Evolutionary conservation across 1,284 basidiomycete species (phyloP).

Genomic region (Stygiomarasmius scandens): DNA sequence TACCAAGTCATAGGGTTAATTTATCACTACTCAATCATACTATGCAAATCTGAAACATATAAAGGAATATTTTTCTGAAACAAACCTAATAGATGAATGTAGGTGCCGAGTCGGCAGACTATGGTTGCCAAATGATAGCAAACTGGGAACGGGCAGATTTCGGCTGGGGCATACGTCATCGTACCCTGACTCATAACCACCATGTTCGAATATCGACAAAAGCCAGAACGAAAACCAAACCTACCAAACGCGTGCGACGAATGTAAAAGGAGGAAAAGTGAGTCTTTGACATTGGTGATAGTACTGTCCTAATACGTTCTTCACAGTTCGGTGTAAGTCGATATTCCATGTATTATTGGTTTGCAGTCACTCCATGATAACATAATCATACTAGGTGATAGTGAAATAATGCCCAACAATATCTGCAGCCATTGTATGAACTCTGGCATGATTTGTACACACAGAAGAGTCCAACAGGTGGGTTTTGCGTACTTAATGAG

Average conservation of each 20-base stretch:
- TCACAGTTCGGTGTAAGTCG: background rate
- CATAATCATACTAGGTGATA: background rate
- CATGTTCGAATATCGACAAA: background rate
- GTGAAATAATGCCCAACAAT: background rate
- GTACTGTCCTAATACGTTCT: background rate
- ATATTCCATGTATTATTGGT: background rate
- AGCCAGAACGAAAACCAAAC: background rate
- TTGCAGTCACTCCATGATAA: too few relatives aligned
- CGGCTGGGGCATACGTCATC: too few relatives aligned
- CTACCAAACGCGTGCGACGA: conserved; percentile 14
- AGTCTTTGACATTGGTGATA: background rate
- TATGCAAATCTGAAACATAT: too few relatives aligned
- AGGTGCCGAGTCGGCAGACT: too few relatives aligned
- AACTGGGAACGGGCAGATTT: too few relatives aligned
- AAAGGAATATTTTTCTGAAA: too few relatives aligned
- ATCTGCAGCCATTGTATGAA: background rate
- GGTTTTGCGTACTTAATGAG: background rate
- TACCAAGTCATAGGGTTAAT: too few relatives aligned
- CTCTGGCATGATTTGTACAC: background rate
- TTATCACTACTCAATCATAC: too few relatives aligned
- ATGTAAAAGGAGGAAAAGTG: conserved; percentile 11
- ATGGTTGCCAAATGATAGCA: too few relatives aligned
- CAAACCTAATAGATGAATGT: too few relatives aligned
- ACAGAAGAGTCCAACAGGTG: background rate
- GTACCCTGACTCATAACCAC: background rate